Base-by-base conservation (phyloP, 2,329 filamentous ascomycete species). In the Fusarium sp. region DNA sequence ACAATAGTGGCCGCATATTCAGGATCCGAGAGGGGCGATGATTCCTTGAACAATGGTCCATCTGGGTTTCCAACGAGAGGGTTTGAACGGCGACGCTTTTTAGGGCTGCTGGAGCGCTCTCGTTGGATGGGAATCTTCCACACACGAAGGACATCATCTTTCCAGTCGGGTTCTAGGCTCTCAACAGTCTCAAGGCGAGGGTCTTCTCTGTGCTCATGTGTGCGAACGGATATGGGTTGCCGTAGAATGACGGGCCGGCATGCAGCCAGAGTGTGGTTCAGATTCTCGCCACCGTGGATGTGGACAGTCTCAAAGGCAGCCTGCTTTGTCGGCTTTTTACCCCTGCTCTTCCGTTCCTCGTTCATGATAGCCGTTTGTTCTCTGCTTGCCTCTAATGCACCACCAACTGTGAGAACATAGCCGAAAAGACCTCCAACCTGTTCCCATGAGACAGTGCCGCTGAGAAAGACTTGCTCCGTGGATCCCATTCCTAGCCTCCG, bases 191-290 rank as follows among this genome's bases (percentile, higher is more conserved):
- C 64, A 8, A 69, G 54, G 11, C 82, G 77, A 8, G 81, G 78
- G 53, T 86, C 83, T 12, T 80, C 72, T 39, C 83, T 80, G 48
- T 92, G 86, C 78, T 99, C 96, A 66, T 88, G 84, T 3, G 91
- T 85, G 31, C 82, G 83, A n/a, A 98, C 80, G 0, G 91, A 91
- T 76, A 97, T 86, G 1, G 93, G 91, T 72, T 93, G 94, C 37
- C 96, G 88, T 74, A 98, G 95, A 49, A 98, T 89, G 79, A 97
- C 97, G 31, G 90, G 84, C 44, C 96, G 88, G 18, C 92, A 91
- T 1, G 94, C 93, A n/a, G 93, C 94, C 58, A 99, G 80, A 8
- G 89, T 85, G 75, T 98, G 91, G 44, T 89, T 87, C 56, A 98
- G 80, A 76, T 98, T 98, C 52, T 89, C 89, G 7, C 91, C 89